Conservation (phyloP, 2,329 filamentous ascomycete species). For the Arthrobotrys megalospora region DNA sequence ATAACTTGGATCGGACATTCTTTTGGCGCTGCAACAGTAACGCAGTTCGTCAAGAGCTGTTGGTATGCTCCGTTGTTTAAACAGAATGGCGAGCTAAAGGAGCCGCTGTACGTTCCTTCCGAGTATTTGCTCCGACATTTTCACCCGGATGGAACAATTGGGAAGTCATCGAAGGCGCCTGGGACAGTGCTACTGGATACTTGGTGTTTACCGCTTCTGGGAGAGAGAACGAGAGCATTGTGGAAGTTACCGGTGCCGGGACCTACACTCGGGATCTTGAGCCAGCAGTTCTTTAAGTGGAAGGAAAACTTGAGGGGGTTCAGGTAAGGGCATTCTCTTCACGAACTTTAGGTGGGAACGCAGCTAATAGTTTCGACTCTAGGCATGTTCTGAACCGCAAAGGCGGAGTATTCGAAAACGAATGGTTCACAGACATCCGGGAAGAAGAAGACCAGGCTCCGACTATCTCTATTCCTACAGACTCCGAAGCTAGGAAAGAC, state of each 20-base stretch:
- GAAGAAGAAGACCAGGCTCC: neutral
- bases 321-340: conserved; percentile 70
- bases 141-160: conserved; percentile 38
- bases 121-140: conserved; percentile 39
- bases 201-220: conserved; percentile 63
- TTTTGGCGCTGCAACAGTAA: conserved; percentile 81
- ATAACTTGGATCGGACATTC: conserved; percentile 85
- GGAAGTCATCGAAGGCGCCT: conserved; percentile 73
- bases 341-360: no score
- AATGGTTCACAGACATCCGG: conserved; percentile 38
- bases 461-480: conserved; percentile 33
- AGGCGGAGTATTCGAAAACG: conserved; percentile 41
- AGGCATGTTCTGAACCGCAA: conserved; percentile 51
- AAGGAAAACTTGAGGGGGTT: conserved; percentile 79
- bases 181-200: conserved; percentile 80
- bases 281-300: conserved; percentile 84
- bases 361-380: conserved; percentile 63
- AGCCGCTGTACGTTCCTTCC: conserved; percentile 53
- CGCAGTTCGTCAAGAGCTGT: conserved; percentile 84
- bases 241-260: conserved; percentile 80
- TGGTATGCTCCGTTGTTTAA: conserved; percentile 72
- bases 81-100: conserved; percentile 31
- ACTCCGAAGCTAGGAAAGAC: neutral
- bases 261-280: conserved; percentile 45
- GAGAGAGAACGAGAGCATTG: conserved; percentile 73